Base-by-base conservation (phyloP, 2,329 filamentous ascomycete genomes). In the Corinectria fuckeliana region DNA sequence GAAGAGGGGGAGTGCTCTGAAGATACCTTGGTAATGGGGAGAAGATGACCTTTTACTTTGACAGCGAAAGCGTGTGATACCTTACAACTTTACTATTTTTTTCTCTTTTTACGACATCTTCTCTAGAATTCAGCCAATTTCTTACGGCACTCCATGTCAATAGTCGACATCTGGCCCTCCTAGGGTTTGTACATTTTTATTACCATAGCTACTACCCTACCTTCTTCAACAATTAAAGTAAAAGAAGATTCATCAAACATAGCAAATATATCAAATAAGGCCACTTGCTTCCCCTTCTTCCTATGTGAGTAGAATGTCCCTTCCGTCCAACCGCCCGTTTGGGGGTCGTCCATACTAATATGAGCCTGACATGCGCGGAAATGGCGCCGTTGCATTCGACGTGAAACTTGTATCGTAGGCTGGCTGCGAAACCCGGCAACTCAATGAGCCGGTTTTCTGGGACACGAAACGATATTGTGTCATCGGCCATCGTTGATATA, bases 111-210 rank as follows among this genome's bases (percentile, higher is more conserved):
- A 60, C 50, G 56, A 60, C 47, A 59, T 65, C 58, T 68, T 60
- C 54, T 68, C 62, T 66, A 56, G 62, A 60, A 51, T 41, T 47
- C 45, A 47, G 62, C 58, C 58, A 55, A 53, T 53, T 57, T 54
- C 20, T 69, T 68, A 54, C 55, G 63, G 65, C 65, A 65, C 41
- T 39, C 28, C 60, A 63, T 60, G 54, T 63, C 56, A 58, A 53
- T 62, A 68, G 58, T 55, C 60, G 65, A 66, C 67, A 69, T 69
- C 67, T 66, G 63, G 63, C 63, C 65, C 54, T 20, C 32, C 8
- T 14, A 21, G 65, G 65, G 53, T 68, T 55, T 63, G 61, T 59
- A 58, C 58, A 65, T 36, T 36, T 16, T 18, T 36, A 36, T 8
- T 36, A n/a, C 42, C 38, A 61, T 36, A n/a, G 36, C 20, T 11